Conservation (phyloP, 805 yeast genomes). For the Cyberlindnera mrakii region DNA sequence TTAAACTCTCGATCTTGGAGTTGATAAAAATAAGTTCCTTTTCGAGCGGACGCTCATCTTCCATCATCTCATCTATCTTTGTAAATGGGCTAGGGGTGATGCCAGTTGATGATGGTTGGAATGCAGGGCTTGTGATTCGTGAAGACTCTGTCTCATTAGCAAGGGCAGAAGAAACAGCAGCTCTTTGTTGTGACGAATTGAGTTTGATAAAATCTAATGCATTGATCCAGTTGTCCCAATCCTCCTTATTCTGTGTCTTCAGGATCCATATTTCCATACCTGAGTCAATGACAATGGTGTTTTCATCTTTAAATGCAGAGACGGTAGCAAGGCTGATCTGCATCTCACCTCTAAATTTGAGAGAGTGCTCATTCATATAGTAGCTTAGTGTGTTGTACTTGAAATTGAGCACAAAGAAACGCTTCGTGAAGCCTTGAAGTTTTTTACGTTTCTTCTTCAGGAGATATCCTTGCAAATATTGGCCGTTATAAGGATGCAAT, state of each 20-base stretch:
- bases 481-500: slow-evolving; percentile 51
- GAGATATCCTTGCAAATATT: slow-evolving; percentile 70
- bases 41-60: neutral
- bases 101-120: neutral
- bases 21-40: slow-evolving; percentile 1
- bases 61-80: slow-evolving; percentile 1
- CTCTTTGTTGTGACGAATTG: slow-evolving; percentile 3
- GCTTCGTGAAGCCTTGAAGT: slow-evolving; percentile 77
- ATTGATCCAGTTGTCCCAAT: slow-evolving; percentile 77
- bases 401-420: slow-evolving; percentile 80
- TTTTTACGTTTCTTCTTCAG: slow-evolving; percentile 78
- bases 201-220: slow-evolving; percentile 51
- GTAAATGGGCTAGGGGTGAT: neutral
- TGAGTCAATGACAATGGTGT: slow-evolving; percentile 78
- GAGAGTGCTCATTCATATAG: slow-evolving; percentile 62
- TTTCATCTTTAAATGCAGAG: slow-evolving; percentile 62
- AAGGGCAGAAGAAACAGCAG: neutral
- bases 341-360: slow-evolving; percentile 85
- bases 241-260: slow-evolving; percentile 57
- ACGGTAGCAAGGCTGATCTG: slow-evolving; percentile 79
- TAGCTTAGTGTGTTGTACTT: slow-evolving; percentile 80
- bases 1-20: slow-evolving; percentile 3
- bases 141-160: neutral
- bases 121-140: slow-evolving; percentile 1
- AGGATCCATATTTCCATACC: slow-evolving; percentile 94